Conservation (phyloP, 2,329 filamentous ascomycete genomes). For the Penicillium sp. region DNA sequence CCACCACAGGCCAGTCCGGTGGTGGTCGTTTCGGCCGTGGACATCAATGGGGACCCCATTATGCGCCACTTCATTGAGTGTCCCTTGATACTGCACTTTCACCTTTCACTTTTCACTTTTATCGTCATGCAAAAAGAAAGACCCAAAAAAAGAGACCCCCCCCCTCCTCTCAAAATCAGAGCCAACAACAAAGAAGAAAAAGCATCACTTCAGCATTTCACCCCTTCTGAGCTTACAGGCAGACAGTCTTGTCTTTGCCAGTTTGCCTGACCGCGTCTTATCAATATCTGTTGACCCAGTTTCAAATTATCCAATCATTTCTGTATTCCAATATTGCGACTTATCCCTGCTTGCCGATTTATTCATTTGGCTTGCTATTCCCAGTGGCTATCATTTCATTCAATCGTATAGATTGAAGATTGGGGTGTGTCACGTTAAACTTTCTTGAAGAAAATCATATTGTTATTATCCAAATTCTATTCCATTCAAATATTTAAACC, state of each 20-base stretch:
- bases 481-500: background rate
- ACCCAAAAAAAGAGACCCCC: background rate
- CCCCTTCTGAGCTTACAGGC: background rate
- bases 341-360: conserved; percentile 17
- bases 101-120: background rate
- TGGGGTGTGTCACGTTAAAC: conserved; percentile 9
- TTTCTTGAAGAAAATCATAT: conserved; percentile 10
- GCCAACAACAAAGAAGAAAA: background rate
- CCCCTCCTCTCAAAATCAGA: background rate
- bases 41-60: conserved; percentile 39
- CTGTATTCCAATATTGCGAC: conserved; percentile 11
- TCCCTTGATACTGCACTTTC: background rate
- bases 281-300: conserved; percentile 2
- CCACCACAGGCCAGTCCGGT: conserved; percentile 41
- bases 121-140: background rate
- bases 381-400: conserved; percentile 8
- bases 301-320: conserved; percentile 7
- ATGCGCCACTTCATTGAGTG: conserved; percentile 39
- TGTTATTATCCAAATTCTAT: conserved; percentile 16
- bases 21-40: conserved; percentile 38
- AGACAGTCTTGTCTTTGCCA: background rate
- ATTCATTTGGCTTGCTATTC: conserved; percentile 20
- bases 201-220: background rate
- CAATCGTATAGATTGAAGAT: conserved; percentile 2
- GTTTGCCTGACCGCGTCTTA: background rate